A percentile compares a stretch with the other conserved stretches of the same genome.
phyloP scores from a whole-genome alignment of 495 filamentous ascomycete genomes.

The Xylaria longipes region DNA sequence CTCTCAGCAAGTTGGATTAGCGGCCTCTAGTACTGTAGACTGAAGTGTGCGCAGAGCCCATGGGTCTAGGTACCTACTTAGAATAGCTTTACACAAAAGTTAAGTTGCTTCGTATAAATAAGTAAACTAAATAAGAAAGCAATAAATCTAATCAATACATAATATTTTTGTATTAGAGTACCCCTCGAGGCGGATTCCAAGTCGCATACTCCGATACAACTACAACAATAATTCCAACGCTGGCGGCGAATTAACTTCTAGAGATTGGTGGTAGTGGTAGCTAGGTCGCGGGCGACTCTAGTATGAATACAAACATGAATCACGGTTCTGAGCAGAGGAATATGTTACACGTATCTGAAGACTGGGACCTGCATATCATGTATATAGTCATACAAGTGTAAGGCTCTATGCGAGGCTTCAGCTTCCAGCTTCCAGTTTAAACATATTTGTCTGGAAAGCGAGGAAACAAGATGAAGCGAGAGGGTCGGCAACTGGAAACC shows the following conservation, averaged over 20 bases:
- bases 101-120: not conserved
- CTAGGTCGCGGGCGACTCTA: not conserved
- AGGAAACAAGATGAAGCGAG: no score
- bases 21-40: not conserved
- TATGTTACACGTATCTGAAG: no score
- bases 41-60: not conserved
- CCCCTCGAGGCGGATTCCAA: not conserved
- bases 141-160: not conserved
- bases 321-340: not conserved
- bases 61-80: no score
- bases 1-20: not conserved
- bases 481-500: no score
- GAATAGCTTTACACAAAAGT: not conserved
- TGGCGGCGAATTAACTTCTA: not conserved
- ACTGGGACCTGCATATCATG: no score
- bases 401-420: no score
- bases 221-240: not conserved
- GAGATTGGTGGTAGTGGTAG: not conserved
- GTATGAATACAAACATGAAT: not conserved
- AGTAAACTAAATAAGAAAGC: not conserved
- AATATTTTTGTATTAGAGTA: not conserved
- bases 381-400: no score
- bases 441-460: no score
- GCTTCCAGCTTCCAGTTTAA: no score
- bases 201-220: not conserved